These are phyloP conservation scores for Pseudogymnoascus sp. DNA, from an alignment of 2,329 filamentous ascomycete species.

Conservation along the genomic window DNA sequence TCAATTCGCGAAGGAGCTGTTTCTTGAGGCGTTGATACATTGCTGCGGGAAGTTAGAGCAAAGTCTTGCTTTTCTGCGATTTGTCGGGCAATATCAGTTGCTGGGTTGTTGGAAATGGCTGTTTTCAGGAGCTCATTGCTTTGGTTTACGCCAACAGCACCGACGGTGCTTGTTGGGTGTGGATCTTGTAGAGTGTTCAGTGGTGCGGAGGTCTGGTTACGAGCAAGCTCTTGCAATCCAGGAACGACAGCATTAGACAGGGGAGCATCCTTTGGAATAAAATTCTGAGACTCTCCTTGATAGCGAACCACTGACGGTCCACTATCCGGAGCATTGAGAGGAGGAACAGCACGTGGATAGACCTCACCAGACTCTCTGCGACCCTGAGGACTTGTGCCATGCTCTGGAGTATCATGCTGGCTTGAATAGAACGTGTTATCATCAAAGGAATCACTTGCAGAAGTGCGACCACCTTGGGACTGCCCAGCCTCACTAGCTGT, in stretches of 20 bases:
- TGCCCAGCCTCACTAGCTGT: conserved; percentile 50
- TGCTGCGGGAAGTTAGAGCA: conserved; percentile 1
- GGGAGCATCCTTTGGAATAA: conserved; percentile 23
- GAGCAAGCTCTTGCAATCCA: conserved; percentile 2
- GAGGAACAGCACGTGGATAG: conserved; percentile 19
- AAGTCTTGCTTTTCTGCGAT: not conserved
- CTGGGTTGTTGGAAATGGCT: not conserved
- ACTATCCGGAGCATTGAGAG: conserved; percentile 14
- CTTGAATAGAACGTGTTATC: conserved; percentile 96
- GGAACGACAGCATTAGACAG: conserved; percentile 21
- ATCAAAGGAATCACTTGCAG: conserved; percentile 76
- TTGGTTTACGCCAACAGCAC: not conserved
- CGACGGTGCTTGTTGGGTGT: not conserved
- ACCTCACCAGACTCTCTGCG: conserved; percentile 22
- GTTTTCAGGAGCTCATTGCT: conserved; percentile 1
- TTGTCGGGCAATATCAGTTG: not conserved
- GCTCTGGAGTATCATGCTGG: conserved; percentile 70
- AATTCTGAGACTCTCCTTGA: conserved; percentile 19
- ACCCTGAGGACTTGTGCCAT: conserved; percentile 33
- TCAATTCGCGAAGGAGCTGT: not conserved
- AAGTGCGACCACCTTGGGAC: conserved; percentile 48
- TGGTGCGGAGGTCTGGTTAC: not conserved
- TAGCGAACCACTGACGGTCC: conserved; percentile 11
- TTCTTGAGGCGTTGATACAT: not conserved
- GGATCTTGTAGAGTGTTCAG: not conserved